Evolutionary conservation across 257 asterid genomes (phyloP).

Genomic region (Nicotiana sylvestris): DNA sequence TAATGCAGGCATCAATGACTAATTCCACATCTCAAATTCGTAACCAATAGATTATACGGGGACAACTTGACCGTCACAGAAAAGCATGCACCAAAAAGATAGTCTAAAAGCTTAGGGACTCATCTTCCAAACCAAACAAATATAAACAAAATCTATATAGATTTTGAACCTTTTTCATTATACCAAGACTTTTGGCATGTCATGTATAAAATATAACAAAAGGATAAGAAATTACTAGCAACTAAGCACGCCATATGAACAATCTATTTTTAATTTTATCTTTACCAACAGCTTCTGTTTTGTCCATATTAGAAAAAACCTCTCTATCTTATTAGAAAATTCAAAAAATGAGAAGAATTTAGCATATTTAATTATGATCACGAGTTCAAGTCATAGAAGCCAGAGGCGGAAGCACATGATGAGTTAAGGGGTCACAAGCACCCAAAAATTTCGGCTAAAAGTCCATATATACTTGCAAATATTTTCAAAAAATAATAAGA

Average conservation of each 20-base stretch:
- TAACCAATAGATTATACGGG: too few species aligned
- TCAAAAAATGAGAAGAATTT: too few species aligned
- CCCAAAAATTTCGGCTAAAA: too few species aligned
- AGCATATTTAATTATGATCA: too few species aligned
- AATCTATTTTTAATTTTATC: neutral
- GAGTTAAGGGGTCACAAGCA: too few species aligned
- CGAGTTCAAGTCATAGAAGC: too few species aligned
- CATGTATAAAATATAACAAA: neutral
- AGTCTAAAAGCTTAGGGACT: neutral
- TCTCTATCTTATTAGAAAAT: neutral
- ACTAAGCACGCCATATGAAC: neutral
- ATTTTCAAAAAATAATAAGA: too few species aligned
- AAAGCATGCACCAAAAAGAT: neutral
- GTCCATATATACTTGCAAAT: too few species aligned
- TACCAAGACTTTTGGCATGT: neutral
- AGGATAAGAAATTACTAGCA: neutral
- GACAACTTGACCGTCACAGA: too few species aligned
- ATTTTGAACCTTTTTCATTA: neutral
- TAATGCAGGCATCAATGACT: too few species aligned
- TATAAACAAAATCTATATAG: neutral
- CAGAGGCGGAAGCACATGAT: too few species aligned
- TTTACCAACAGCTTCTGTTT: neutral
- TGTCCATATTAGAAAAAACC: neutral
- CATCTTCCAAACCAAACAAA: neutral
- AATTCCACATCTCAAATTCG: too few species aligned